These are phyloP conservation scores for Olyra latifolia DNA, from an alignment of 176 grass and related monocot species.

Conservation along the genomic window DNA sequence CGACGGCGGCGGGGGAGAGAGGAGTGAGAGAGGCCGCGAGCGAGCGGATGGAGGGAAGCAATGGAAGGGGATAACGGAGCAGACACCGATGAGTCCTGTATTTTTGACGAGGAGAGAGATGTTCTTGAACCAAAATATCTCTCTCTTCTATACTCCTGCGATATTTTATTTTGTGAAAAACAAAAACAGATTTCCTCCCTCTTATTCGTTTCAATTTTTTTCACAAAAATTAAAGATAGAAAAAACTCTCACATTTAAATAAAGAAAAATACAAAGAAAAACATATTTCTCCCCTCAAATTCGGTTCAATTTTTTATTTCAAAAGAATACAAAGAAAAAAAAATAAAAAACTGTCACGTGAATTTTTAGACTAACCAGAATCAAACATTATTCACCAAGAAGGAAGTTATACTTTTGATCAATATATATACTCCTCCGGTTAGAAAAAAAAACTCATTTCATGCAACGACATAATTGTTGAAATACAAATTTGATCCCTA, in stretches of 20 bases:
- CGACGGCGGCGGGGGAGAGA: neutral
- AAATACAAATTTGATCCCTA: too few relatives aligned
- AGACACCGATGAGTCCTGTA: neutral
- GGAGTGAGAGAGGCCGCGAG: neutral
- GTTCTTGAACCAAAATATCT: slow-evolving; percentile 29
- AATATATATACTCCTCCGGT: too few relatives aligned
- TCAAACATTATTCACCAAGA: too few relatives aligned
- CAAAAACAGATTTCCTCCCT: neutral
- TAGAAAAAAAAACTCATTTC: too few relatives aligned
- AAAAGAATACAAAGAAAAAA: neutral
- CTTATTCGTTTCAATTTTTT: neutral
- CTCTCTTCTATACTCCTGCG: neutral
- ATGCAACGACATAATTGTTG: too few relatives aligned
- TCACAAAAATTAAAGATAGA: too few relatives aligned
- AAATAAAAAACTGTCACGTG: neutral
- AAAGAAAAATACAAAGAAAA: too few relatives aligned
- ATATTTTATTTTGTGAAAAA: neutral
- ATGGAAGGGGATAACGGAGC: slow-evolving; percentile 25
- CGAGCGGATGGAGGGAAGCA: neutral
- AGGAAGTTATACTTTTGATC: too few relatives aligned
- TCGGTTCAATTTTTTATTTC: neutral
- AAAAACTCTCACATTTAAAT: too few relatives aligned
- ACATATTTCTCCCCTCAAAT: too few relatives aligned
- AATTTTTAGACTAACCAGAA: too few relatives aligned
- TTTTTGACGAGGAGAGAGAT: neutral